phyloP scores from a whole-genome alignment of 2,329 filamentous ascomycete species.

The Colletotrichum camelliae region DNA sequence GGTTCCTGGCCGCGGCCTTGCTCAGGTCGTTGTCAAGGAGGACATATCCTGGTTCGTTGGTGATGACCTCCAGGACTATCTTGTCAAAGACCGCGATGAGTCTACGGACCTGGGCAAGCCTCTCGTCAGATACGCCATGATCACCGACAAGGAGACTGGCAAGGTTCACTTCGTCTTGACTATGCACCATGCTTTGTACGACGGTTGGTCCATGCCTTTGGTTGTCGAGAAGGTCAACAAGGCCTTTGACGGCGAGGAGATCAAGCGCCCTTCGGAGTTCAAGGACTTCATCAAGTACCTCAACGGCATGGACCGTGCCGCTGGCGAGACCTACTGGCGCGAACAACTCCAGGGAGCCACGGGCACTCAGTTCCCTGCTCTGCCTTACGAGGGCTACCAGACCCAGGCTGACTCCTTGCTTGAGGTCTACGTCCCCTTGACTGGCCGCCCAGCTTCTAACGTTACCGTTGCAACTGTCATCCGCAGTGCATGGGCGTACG shows the following conservation, averaged over 20 bases:
- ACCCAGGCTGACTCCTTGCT: conserved; percentile 57
- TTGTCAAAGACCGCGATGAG: conserved; percentile 43
- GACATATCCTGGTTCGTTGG: conserved; percentile 39
- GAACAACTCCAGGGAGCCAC: conserved; percentile 49
- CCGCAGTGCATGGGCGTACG: conserved; percentile 63
- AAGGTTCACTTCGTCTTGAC: conserved; percentile 54
- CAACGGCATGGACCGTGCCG: conserved; percentile 38
- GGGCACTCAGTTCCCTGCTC: conserved; percentile 51
- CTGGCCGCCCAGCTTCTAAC: conserved; percentile 37
- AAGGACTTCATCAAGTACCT: conserved; percentile 57
- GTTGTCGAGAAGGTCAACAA: conserved; percentile 53
- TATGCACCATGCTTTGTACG: conserved; percentile 62
- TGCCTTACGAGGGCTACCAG: conserved; percentile 54
- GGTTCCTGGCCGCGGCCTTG: conserved; percentile 44
- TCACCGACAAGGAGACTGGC: conserved; percentile 34
- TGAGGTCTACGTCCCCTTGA: conserved; percentile 54
- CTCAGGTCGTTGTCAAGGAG: conserved; percentile 52
- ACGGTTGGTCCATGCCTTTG: conserved; percentile 61
- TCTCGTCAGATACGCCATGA: conserved; percentile 50
- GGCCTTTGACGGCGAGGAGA: conserved; percentile 41
- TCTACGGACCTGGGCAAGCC: conserved; percentile 50
- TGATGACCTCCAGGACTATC: conserved; percentile 42
- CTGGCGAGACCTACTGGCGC: conserved; percentile 52
- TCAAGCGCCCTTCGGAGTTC: conserved; percentile 45
- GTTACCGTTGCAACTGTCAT: conserved; percentile 61